Evolutionary conservation across 345 rosid genomes (phyloP), one percentile per base, ranked within the genome.

Genomic region (Schrenkiella parvula): DNA sequence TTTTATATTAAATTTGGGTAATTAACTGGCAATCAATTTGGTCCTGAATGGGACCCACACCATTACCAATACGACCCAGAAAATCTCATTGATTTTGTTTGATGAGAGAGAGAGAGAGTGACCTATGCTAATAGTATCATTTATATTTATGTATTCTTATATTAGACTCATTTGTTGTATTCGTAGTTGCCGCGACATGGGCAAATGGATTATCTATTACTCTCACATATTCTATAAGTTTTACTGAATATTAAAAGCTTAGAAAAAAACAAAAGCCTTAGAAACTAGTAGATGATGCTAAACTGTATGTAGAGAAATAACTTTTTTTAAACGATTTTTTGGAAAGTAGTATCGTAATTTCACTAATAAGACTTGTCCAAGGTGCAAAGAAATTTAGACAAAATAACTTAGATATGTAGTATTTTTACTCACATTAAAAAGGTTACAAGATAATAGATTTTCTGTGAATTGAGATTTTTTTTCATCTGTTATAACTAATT

Each of bases 21-120:
- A 80, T 70, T 70, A 68, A 80, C 90, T 86, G 89, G 85, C 86
- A 85, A 78, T 83, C 93, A 88, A 79, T 71, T 75, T 82, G 78
- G 78, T 74, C 48, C 59, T 6, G 34, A 68, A 7, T 66, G 80
- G 93, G 86, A 54, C 96, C 93, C 82, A 73, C 62, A 34, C 34
- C 35, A 54, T 60, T 68, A 75, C 69, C 47, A 68, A 52, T 42
- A 68, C 37, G 42, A 60, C 44, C 29, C 52, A 66, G 4, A 68
- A 68, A 62, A 53, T 61, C 70, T 34, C 54, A 37, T 23, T 70
- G 60, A 38, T 70, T 79, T 73, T 71, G 54, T 51, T 71, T 73
- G 34, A 66, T 57, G 21, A 23, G 44, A 66, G 54, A 23, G 15
- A 44, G 57, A 23, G 35, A 74, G 48, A 56, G 42, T 19, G 43